Evolutionary conservation across 306 rosid genomes (phyloP), one percentile per base, ranked within the genome.

Genomic region (Sesbania bispinosa): DNA sequence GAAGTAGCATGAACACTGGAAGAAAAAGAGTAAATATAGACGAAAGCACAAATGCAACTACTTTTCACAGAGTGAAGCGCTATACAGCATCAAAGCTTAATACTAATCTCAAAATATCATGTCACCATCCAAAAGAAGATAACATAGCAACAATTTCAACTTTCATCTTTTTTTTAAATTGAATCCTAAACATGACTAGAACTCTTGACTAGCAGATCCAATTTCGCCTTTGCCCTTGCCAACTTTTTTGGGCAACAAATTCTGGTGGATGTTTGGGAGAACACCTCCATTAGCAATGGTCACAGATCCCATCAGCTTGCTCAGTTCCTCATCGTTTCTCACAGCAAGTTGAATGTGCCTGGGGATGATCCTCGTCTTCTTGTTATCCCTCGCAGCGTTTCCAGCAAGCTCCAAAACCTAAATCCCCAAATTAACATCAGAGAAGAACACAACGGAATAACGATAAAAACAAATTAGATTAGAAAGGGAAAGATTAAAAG

Each of bases 301-400:
- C 1, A 90, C 96, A 3, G 85, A 10, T 0, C 92, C 96, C 85
- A 90, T 21, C 15, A 90, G 82, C 73, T 86, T 90, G 84, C 92
- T 88, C 64, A 90, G 8, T 23, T 90, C 96, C 26, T 86, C 96
- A 0, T 90, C 96, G 7, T 90, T 90, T n/a, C 96, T 82, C 10
- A 90, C 94, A 0, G 92, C 96, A 6, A 90, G 86, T 58, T 90
- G 96, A 42, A 90, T 88, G 47, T 90, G 96, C 73, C 94, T 82
- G 0, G 96, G 96, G 0, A 83, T 36, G 1, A 90, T 90, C 38
- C 96, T 72, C 3, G 50, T 79, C 79, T 90, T 90, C 88, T 90
- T 90, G 86, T 90, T 86, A 41, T 88, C 94, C 47, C 88, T 80
- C 0, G 94, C 90, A 0, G 94, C 90, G 1, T 88, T 88, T 0